A percentile compares a stretch with the other conserved stretches of the same genome.
phyloP scores from a whole-genome alignment of 305 asterid genomes.

The Fraxinus albicans region DNA sequence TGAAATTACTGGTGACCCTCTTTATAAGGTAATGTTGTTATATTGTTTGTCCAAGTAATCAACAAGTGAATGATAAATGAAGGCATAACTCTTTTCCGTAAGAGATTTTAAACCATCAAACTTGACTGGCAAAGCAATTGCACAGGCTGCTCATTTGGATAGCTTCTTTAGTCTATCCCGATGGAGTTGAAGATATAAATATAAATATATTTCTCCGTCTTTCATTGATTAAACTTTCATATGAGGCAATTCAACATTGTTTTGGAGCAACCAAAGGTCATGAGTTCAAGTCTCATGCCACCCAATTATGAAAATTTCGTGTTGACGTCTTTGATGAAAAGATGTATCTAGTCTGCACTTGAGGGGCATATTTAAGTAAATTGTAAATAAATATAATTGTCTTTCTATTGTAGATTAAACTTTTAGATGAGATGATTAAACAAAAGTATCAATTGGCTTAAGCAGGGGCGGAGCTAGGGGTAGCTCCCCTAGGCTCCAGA shows the following conservation, averaged over 20 bases:
- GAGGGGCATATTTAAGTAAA: not conserved
- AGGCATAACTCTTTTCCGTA: not conserved
- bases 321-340: not conserved
- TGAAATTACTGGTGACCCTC: slow-evolving; percentile 91
- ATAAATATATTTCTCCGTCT: not conserved
- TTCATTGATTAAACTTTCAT: not conserved
- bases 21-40: slow-evolving; percentile 59
- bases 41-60: not conserved
- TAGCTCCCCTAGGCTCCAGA: not conserved
- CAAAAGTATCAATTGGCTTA: not conserved
- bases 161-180: not conserved
- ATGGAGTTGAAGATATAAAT: slow-evolving; percentile 4
- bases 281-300: not conserved
- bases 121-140: slow-evolving; percentile 9
- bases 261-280: not conserved
- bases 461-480: not conserved
- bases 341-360: not conserved
- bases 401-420: not conserved
- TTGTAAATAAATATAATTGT: not conserved
- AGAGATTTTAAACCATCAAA: not conserved
- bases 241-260: not conserved
- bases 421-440: not conserved
- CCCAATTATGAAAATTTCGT: not conserved
- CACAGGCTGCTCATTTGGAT: not conserved
- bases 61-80: slow-evolving; percentile 9